phyloP scores from a whole-genome alignment of 1,139 yeast genomes.

The Neolecta irregularis region DNA sequence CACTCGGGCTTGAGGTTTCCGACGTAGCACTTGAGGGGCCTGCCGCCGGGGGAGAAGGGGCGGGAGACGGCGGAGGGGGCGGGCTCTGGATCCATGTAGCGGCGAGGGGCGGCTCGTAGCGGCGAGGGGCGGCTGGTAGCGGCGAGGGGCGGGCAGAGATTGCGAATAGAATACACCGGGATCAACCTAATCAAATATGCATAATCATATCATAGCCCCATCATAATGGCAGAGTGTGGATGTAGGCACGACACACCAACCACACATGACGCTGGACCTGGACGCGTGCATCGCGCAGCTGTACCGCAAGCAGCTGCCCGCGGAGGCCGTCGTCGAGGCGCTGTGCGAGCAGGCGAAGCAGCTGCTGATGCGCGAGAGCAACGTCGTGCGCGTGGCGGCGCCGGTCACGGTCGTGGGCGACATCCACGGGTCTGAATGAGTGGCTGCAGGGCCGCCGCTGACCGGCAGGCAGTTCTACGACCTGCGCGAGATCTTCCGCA shows the following conservation, averaged over 20 bases:
- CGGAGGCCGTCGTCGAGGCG: slow-evolving; percentile 50
- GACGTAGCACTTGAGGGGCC: slow-evolving; percentile 8
- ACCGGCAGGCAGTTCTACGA: slow-evolving; percentile 62
- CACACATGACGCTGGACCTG: slow-evolving; percentile 27
- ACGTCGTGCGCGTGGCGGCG: slow-evolving; percentile 65
- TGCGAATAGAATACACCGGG: no score
- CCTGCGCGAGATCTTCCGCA: slow-evolving; percentile 72
- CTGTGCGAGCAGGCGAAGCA: slow-evolving; percentile 60
- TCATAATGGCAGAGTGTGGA: no score
- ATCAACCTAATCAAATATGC: no score
- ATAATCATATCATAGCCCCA: no score
- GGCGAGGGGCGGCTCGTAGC: no score
- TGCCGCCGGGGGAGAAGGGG: slow-evolving; percentile 6
- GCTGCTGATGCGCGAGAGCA: slow-evolving; percentile 58
- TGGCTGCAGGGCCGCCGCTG: not conserved
- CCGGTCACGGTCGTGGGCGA: slow-evolving; percentile 98
- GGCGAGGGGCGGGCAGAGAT: no score
- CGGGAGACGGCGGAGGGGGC: not conserved
- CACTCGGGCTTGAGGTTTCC: slow-evolving; percentile 6
- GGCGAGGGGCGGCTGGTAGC: no score
- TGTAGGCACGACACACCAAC: no score
- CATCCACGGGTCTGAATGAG: slow-evolving; percentile 52
- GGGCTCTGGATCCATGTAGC: no score
- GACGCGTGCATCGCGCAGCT: slow-evolving; percentile 53
- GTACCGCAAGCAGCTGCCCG: slow-evolving; percentile 48